A percentile compares a stretch with the other conserved stretches of the same genome.
Conservation (phyloP, 2,329 filamentous ascomycete genomes). For the Penicillium olsonii region DNA sequence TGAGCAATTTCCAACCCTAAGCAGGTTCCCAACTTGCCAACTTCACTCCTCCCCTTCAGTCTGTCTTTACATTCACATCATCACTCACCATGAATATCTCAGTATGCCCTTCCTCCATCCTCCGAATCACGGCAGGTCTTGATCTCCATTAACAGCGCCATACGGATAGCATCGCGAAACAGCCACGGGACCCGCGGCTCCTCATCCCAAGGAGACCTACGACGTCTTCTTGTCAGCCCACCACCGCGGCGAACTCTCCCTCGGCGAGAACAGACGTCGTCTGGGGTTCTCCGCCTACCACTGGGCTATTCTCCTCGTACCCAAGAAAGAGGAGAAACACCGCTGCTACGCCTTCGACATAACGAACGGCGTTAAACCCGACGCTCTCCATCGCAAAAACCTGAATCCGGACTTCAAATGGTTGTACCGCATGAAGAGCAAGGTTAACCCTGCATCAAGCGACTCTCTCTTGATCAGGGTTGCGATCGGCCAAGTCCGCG, state of each 20-base stretch:
- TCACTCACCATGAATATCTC: too few relatives aligned
- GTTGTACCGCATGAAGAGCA: slow-evolving; percentile 1
- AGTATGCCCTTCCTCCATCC: too few relatives aligned
- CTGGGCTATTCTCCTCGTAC: slow-evolving; percentile 5
- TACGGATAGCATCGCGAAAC: too few relatives aligned
- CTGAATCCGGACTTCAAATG: slow-evolving; percentile 7
- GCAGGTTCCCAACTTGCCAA: too few relatives aligned
- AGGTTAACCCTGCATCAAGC: slow-evolving; percentile 1
- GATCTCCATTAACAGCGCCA: too few relatives aligned
- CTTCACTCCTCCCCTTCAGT: too few relatives aligned
- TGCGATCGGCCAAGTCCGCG: slow-evolving; percentile 1
- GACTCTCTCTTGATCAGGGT: slow-evolving; percentile 1
- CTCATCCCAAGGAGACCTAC: neutral
- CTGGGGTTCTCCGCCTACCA: slow-evolving; percentile 10
- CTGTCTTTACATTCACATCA: too few relatives aligned
- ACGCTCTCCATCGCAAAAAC: neutral
- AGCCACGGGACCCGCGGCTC: too few relatives aligned
- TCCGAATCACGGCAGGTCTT: too few relatives aligned
- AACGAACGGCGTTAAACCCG: slow-evolving; percentile 3
- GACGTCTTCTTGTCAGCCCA: slow-evolving; percentile 2
- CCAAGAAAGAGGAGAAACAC: neutral
- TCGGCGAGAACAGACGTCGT: neutral
- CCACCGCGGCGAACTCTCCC: slow-evolving; percentile 6
- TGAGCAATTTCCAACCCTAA: too few relatives aligned
- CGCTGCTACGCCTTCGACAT: slow-evolving; percentile 6